Conservation (phyloP, 371 early-diverging fungal genomes). For the Lichtheimia hyalospora region DNA sequence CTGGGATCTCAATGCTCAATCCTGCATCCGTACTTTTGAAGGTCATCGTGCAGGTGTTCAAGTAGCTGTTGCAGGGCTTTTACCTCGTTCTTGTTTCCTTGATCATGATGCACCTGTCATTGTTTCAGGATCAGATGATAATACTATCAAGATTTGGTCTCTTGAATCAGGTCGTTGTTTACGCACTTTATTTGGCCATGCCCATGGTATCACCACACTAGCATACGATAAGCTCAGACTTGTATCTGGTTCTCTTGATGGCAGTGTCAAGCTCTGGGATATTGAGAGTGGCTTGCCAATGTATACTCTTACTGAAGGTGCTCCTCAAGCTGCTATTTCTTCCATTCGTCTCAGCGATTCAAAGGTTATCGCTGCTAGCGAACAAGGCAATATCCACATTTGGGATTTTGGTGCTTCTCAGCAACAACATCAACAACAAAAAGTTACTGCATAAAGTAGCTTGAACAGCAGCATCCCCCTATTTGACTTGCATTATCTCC, state of each 20-base stretch:
- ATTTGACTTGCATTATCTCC: too few species aligned
- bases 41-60: conserved; percentile 82
- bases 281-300: conserved; percentile 73
- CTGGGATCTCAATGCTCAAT: conserved; percentile 78
- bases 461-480: too few species aligned
- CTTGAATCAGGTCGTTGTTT: conserved; percentile 74
- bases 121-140: conserved; percentile 81
- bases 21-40: conserved; percentile 62
- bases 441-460: too few species aligned
- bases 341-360: conserved; percentile 78
- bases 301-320: conserved; percentile 61
- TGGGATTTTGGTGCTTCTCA: conserved; percentile 58
- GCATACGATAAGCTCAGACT: conserved; percentile 86
- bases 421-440: too few species aligned
- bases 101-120: conserved; percentile 43
- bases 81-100: not conserved
- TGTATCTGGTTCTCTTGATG: conserved; percentile 84
- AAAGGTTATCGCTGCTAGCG: conserved; percentile 76
- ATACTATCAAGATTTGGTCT: conserved; percentile 83
- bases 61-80: conserved; percentile 46
- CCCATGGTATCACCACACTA: conserved; percentile 81
- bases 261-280: conserved; percentile 91
- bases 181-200: conserved; percentile 80
- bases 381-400: conserved; percentile 71
- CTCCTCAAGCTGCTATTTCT: conserved; percentile 59